A percentile compares a stretch with the other conserved stretches of the same genome.
These are phyloP conservation scores for Fusarium sp. DNA, from an alignment of 2,329 filamentous ascomycete genomes.

Conservation along the genomic window DNA sequence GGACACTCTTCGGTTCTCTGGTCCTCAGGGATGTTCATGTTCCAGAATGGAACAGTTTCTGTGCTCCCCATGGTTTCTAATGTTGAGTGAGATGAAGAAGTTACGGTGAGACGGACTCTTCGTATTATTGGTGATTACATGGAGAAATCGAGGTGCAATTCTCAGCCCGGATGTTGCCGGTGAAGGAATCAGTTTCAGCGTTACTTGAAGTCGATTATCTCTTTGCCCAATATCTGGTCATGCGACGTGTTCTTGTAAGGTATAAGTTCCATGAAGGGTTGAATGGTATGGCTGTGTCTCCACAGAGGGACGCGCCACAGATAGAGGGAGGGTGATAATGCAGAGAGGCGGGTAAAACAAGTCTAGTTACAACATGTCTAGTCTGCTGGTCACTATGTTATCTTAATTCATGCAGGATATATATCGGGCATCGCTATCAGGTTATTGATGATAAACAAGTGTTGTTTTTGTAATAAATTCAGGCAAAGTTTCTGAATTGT, in stretches of 20 bases:
- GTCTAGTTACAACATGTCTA: background rate
- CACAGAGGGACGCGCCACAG: constrained; percentile 2
- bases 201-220: background rate
- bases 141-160: background rate
- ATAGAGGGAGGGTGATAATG: background rate
- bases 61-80: constrained; percentile 47
- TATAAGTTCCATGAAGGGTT: background rate
- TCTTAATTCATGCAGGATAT: background rate
- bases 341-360: background rate
- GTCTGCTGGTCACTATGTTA: background rate
- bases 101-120: constrained; percentile 20
- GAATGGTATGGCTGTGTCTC: constrained; percentile 1
- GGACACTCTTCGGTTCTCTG: constrained; percentile 75
- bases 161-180: background rate
- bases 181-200: background rate
- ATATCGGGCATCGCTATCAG: background rate
- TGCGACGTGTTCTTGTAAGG: background rate
- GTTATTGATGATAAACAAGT: background rate
- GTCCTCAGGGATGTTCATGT: constrained; percentile 74
- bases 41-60: constrained; percentile 73
- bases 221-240: background rate
- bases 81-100: constrained; percentile 1
- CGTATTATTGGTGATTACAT: background rate
- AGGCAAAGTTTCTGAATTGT: background rate
- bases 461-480: background rate